These are phyloP conservation scores for Penicillium cinerascens DNA, from an alignment of 495 filamentous ascomycete genomes.

Conservation along the genomic window DNA sequence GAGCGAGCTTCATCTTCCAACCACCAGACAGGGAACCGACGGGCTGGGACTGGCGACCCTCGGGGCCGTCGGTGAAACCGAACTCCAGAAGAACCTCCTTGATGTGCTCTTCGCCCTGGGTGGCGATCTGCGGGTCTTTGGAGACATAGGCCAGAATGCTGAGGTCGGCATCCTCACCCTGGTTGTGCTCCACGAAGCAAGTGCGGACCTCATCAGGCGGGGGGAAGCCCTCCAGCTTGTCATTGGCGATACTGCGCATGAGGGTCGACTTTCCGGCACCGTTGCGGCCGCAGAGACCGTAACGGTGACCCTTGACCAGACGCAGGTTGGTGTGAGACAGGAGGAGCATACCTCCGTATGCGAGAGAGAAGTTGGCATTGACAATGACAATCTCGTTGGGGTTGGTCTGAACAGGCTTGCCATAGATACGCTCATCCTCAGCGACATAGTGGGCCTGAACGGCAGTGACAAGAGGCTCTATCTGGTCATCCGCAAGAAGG, in stretches of 20 bases:
- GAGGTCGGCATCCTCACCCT: slow-evolving; percentile 93
- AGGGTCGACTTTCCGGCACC: slow-evolving; percentile 97
- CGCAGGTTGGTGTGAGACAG: slow-evolving; percentile 94
- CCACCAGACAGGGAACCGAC: slow-evolving; percentile 97
- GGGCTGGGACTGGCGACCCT: slow-evolving; percentile 79
- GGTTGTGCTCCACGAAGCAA: slow-evolving; percentile 98
- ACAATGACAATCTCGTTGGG: slow-evolving; percentile 91
- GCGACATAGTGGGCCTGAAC: slow-evolving; percentile 69
- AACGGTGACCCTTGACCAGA: slow-evolving; percentile 91
- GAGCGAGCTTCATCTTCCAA: slow-evolving; percentile 99
- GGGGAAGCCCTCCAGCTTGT: slow-evolving; percentile 96
- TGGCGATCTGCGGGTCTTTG: slow-evolving; percentile 76
- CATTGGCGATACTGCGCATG: slow-evolving; percentile 92
- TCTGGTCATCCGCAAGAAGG: slow-evolving; percentile 56
- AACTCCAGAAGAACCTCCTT: slow-evolving; percentile 80
- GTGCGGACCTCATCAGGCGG: slow-evolving; percentile 84
- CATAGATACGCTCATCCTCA: slow-evolving; percentile 83
- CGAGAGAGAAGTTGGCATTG: slow-evolving; percentile 95
- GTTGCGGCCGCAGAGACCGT: slow-evolving; percentile 94
- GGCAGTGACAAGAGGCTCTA: slow-evolving; percentile 58
- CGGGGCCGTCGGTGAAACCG: slow-evolving; percentile 85
- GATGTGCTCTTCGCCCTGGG: slow-evolving; percentile 75
- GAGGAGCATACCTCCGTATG: slow-evolving; percentile 97
- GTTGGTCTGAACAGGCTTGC: slow-evolving; percentile 77
- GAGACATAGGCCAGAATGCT: slow-evolving; percentile 88